Conservation (phyloP, 129 eudicot species). For the Saussurea involucrata region DNA sequence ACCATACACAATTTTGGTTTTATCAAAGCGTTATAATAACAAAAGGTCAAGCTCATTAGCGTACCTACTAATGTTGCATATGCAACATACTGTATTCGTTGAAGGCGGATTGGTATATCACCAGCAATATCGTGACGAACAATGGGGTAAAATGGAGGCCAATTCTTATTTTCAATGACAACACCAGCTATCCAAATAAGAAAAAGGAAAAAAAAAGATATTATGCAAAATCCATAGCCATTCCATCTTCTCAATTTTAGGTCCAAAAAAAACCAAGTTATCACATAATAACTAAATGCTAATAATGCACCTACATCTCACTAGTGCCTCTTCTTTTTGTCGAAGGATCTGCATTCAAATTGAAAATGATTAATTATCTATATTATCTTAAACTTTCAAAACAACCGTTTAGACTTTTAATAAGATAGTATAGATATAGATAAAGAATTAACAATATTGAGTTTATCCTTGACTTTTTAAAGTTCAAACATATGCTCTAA, state of each 20-base stretch:
- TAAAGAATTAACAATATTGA: neutral
- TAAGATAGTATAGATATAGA: no score
- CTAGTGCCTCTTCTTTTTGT: constrained; percentile 28
- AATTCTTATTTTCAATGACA: constrained; percentile 16
- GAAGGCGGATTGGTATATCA: constrained; percentile 31
- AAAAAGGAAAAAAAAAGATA: neutral
- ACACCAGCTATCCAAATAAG: constrained; percentile 15
- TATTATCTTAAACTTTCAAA: no score
- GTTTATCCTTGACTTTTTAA: neutral
- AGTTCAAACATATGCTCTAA: neutral
- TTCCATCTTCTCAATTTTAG: neutral
- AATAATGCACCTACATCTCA: constrained; percentile 19
- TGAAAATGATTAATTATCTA: neutral
- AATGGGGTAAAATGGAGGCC: constrained; percentile 37
- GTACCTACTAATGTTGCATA: constrained; percentile 36
- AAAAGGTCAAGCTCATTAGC: neutral
- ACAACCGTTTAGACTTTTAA: no score
- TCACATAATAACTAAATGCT: neutral
- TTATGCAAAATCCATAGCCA: neutral
- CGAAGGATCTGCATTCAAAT: constrained; percentile 11
- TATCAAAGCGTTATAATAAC: neutral
- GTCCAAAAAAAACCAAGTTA: neutral
- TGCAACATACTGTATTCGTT: constrained; percentile 28
- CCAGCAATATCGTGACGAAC: constrained; percentile 35
- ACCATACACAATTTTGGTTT: neutral